phyloP scores from a whole-genome alignment of 768 basidiomycete genomes.

The Clavulina sp. region DNA sequence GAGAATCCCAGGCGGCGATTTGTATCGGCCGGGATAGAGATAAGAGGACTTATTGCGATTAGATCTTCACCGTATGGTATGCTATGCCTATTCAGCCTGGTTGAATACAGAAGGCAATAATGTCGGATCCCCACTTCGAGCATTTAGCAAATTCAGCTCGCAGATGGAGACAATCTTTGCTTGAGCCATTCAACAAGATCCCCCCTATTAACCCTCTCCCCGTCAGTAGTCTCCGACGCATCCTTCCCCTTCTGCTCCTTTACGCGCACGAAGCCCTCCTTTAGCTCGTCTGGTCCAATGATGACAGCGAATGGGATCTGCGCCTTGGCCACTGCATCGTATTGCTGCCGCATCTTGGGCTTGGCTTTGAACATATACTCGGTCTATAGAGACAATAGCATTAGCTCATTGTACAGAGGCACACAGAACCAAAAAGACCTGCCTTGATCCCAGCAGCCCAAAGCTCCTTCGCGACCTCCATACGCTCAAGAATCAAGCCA shows the following conservation, averaged over 20 bases:
- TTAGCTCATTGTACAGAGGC: too few species aligned
- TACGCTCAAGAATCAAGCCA: constrained; percentile 70
- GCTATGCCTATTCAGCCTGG: too few species aligned
- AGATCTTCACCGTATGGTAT: too few species aligned
- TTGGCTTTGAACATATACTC: constrained; percentile 89
- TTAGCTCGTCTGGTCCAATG: constrained; percentile 73
- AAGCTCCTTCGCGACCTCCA: constrained; percentile 60
- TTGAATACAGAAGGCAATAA: too few species aligned
- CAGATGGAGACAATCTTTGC: too few species aligned
- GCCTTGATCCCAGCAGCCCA: constrained; percentile 82
- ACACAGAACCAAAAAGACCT: constrained; percentile 16
- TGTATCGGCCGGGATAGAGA: too few species aligned
- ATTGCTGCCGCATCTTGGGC: constrained; percentile 75
- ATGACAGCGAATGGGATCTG: constrained; percentile 88
- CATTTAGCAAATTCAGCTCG: too few species aligned
- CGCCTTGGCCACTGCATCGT: constrained; percentile 78
- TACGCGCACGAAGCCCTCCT: constrained; percentile 68
- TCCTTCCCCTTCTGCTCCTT: constrained; percentile 66
- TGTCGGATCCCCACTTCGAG: too few species aligned
- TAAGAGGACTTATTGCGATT: too few species aligned
- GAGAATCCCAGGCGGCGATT: too few species aligned
- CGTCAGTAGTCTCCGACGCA: constrained; percentile 43
- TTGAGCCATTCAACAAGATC: constrained; percentile 47
- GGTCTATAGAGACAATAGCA: constrained; percentile 29
- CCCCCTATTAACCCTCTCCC: constrained; percentile 41